phyloP scores from a whole-genome alignment of 2,329 filamentous ascomycete species.

The Teratosphaeria viscida region DNA sequence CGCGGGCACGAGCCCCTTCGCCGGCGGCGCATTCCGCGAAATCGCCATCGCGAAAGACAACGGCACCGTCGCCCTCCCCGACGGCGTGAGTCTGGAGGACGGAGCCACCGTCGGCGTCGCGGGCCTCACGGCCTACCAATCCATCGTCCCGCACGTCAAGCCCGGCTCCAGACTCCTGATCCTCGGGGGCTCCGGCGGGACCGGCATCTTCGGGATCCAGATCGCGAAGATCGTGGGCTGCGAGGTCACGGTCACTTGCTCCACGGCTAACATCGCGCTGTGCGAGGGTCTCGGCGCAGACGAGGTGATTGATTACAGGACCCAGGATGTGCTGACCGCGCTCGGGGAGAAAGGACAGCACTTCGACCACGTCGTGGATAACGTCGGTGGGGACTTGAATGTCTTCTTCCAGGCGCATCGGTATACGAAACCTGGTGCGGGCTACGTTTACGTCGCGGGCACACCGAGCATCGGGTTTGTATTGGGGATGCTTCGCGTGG shows the following conservation, averaged over 20 bases:
- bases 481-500: constrained; percentile 19
- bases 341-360: constrained; percentile 39
- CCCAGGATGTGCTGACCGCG: constrained; percentile 36
- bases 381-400: constrained; percentile 41
- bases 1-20: constrained; percentile 22
- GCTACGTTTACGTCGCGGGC: constrained; percentile 30
- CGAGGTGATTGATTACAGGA: constrained; percentile 51
- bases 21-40: constrained; percentile 28
- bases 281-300: constrained; percentile 52
- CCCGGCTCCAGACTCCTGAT: constrained; percentile 47
- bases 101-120: constrained; percentile 25
- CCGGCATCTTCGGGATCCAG: constrained; percentile 51
- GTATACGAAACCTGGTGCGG: constrained; percentile 41
- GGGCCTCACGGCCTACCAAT: constrained; percentile 30
- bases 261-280: constrained; percentile 45
- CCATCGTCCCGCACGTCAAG: constrained; percentile 27
- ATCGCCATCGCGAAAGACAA: constrained; percentile 28
- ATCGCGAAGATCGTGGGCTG: constrained; percentile 52
- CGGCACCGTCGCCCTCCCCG: constrained; percentile 32
- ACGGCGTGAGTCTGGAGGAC: constrained; percentile 30
- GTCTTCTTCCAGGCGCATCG: constrained; percentile 44
- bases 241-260: constrained; percentile 51
- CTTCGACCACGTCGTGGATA: constrained; percentile 49
- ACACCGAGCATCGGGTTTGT: constrained; percentile 9
- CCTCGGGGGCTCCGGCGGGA: constrained; percentile 55